Base-by-base conservation (phyloP, 345 rosid genomes). In the Dipteronia sinensis region DNA sequence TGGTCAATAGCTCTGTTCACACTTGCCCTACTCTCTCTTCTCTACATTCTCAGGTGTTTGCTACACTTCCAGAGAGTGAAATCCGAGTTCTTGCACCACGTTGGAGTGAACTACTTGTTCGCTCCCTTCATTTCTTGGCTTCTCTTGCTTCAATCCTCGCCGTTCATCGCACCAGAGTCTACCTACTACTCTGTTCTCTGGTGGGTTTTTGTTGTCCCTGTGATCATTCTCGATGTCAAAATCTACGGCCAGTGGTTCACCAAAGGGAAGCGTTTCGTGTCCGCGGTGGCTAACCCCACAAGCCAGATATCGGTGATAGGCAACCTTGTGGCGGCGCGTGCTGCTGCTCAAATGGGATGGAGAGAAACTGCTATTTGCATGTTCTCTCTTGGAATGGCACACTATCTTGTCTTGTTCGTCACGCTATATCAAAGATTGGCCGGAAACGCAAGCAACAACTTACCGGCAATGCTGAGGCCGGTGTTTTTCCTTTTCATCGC, bases 21-120 rank as follows among this genome's bases (percentile, higher is more conserved):
- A n/a, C 85, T 83, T 55, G 61, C 79, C 3, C 68, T 67, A 4
- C 87, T 89, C 66, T 87, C 83, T 44, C 27, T 78, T 51, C 27
- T 83, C n/a, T 89, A 87, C 68, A 74, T 76, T 58, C 79, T 85
- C 2, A 85, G 82, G 63, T 87, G 90, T 78, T 8, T 82, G 15
- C 82, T 84, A 70, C 76, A 69, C 80, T 87, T 81, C 47, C 64
- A 84, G 64, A 75, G 58, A 83, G 88, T 89, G 74, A 80, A 84
- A 62, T 79, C 78, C n/a, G 92, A 89, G 89, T 89, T 89, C 82
- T 40, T 82, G 64, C 86, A 89, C 74, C 82, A 75, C 59, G 61
- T 84, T 2, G 78, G 86, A 27, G 84, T 75, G 25, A 84, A 81
- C 70, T 81, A 81, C 73, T 34, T 84, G 53, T 84, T 78, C 13